phyloP scores from a whole-genome alignment of 2,329 filamentous ascomycete genomes.

The Epichloe aotearoae region DNA sequence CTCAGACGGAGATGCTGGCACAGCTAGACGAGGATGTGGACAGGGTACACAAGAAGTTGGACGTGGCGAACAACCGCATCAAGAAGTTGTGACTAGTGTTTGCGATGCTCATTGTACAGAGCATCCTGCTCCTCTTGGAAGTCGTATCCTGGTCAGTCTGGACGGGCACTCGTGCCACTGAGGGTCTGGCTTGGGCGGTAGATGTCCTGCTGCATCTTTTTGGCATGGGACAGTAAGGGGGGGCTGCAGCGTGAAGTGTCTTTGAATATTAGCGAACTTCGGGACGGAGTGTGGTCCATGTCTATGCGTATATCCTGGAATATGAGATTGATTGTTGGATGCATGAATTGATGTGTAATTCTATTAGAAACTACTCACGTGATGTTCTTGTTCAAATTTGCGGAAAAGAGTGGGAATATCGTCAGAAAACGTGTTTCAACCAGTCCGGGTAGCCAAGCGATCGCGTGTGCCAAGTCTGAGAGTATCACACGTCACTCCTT shows the following conservation, averaged over 20 bases:
- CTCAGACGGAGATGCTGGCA: constrained; percentile 59
- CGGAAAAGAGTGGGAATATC: too few species aligned
- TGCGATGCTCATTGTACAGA: constrained; percentile 13
- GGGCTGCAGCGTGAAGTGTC: neutral
- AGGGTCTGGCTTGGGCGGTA: constrained; percentile 16
- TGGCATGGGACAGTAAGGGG: constrained; percentile 7
- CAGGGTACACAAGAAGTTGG: constrained; percentile 53
- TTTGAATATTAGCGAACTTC: neutral
- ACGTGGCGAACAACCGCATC: constrained; percentile 59
- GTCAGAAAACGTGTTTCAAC: too few species aligned
- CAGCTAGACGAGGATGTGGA: constrained; percentile 53
- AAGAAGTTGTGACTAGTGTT: constrained; percentile 44
- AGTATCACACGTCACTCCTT: too few species aligned
- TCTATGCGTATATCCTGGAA: neutral
- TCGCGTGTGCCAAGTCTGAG: too few species aligned
- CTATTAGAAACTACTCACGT: too few species aligned
- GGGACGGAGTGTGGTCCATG: neutral
- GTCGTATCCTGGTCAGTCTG: constrained; percentile 20
- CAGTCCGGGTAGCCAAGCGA: too few species aligned
- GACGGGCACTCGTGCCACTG: constrained; percentile 12
- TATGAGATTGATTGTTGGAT: neutral
- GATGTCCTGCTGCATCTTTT: constrained; percentile 15
- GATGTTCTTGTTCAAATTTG: too few species aligned
- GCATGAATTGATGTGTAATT: neutral
- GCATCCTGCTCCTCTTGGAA: constrained; percentile 16